These are phyloP conservation scores for Cyberlindnera meyerae DNA, from an alignment of 805 yeast species.

Conservation along the genomic window DNA sequence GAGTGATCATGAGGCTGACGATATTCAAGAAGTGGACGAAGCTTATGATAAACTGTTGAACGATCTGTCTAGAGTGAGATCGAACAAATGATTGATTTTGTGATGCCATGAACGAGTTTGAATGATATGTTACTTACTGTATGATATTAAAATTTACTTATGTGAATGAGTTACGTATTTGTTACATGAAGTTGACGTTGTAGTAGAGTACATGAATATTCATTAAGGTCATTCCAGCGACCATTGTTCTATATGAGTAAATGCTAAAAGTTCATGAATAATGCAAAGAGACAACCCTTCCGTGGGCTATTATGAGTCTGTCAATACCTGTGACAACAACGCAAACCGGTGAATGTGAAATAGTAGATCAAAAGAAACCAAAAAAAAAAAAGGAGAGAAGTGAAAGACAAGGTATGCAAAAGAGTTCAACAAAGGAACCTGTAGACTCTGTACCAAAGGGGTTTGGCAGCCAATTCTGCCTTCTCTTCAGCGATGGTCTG, in stretches of 20 bases:
- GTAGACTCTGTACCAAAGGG: conserved; percentile 46
- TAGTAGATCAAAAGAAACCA: neutral
- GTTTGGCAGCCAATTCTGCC: conserved; percentile 41
- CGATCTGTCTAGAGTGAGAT: conserved; percentile 60
- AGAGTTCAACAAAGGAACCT: conserved; percentile 52
- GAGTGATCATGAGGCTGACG: conserved; percentile 10
- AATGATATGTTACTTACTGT: too few relatives aligned
- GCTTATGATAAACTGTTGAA: conserved; percentile 68
- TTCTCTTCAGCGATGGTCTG: conserved; percentile 57
- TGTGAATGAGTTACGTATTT: neutral
- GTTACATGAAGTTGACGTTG: too few relatives aligned
- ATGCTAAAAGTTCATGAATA: neutral
- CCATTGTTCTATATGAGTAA: too few relatives aligned
- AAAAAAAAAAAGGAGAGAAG: neutral
- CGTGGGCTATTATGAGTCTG: too few relatives aligned
- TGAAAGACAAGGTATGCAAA: neutral
- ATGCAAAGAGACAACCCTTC: too few relatives aligned
- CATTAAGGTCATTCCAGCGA: conserved; percentile 7
- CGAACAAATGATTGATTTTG: conserved; percentile 32
- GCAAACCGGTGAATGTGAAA: too few relatives aligned
- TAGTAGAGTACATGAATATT: neutral
- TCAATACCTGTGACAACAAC: too few relatives aligned
- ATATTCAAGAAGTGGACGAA: conserved; percentile 52
- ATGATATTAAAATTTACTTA: too few relatives aligned
- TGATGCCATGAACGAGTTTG: too few relatives aligned